Evolutionary conservation across 768 basidiomycete genomes (phyloP).

Genomic region (Hypholoma sublateritium): DNA sequence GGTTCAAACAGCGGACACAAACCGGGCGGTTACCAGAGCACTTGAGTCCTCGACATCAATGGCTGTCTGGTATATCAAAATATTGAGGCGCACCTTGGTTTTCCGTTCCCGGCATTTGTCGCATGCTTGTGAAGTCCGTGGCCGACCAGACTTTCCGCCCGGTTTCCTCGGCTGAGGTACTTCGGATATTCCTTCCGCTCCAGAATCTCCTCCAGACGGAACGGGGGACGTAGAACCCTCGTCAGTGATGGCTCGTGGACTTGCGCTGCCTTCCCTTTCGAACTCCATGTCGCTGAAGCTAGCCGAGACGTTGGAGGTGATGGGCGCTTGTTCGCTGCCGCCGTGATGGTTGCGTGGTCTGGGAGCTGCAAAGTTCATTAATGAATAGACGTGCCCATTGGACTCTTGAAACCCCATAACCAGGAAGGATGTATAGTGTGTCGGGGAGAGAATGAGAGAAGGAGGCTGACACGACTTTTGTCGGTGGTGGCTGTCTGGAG

Average conservation of each 20-base stretch:
- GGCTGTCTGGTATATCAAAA: background rate
- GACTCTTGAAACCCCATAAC: constrained; percentile 14
- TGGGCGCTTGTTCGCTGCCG: background rate
- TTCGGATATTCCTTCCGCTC: background rate
- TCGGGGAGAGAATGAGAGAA: background rate
- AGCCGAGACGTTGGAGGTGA: background rate
- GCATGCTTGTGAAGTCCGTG: constrained; percentile 53
- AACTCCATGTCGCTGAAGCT: background rate
- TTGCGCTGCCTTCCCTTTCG: constrained; percentile 1
- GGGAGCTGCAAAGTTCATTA: background rate
- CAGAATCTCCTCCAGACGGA: background rate
- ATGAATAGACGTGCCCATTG: background rate
- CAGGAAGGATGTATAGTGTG: background rate
- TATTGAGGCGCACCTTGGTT: constrained; percentile 43
- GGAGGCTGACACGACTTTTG: constrained; percentile 20
- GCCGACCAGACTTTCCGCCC: constrained; percentile 21
- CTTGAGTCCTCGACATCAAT: constrained; percentile 24
- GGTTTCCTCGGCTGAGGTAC: background rate
- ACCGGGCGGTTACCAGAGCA: constrained; percentile 59
- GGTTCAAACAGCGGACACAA: constrained; percentile 47
- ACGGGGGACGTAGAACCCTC: constrained; percentile 1
- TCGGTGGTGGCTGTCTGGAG: constrained; percentile 6
- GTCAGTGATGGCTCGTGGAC: constrained; percentile 2
- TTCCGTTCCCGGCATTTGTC: constrained; percentile 58
- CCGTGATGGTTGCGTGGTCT: background rate